Conservation (phyloP, 1,139 yeast genomes). For the Kurtzmaniella quercitrusa region DNA sequence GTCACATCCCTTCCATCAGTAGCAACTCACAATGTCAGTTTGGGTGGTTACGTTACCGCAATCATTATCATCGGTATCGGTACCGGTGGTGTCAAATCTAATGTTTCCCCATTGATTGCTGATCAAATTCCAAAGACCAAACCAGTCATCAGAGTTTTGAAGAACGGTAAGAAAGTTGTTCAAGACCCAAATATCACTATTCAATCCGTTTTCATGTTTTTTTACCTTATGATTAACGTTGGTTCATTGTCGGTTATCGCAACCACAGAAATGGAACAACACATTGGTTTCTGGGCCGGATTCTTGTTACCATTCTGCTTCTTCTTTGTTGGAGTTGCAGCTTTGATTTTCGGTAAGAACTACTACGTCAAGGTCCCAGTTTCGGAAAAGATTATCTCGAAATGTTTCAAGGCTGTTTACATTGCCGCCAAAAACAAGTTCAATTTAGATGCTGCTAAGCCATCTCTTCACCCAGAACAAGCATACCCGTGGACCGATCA, state of each 20-base stretch:
- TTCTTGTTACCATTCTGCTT: slow-evolving; percentile 60
- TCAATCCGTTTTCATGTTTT: slow-evolving; percentile 41
- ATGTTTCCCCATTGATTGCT: slow-evolving; percentile 74
- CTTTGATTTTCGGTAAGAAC: slow-evolving; percentile 54
- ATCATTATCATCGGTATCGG: slow-evolving; percentile 72
- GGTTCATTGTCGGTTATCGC: slow-evolving; percentile 41
- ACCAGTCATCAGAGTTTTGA: slow-evolving; percentile 31
- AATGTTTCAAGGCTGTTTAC: slow-evolving; percentile 47
- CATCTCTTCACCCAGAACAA: slow-evolving; percentile 41
- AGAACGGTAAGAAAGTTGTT: slow-evolving; percentile 35
- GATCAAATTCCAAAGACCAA: slow-evolving; percentile 57
- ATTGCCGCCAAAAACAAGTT: slow-evolving; percentile 48
- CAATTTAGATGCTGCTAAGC: slow-evolving; percentile 52
- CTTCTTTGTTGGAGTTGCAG: slow-evolving; percentile 56
- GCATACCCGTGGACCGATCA: slow-evolving; percentile 54
- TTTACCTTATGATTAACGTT: slow-evolving; percentile 40
- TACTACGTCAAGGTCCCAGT: slow-evolving; percentile 59
- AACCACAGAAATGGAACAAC: slow-evolving; percentile 36
- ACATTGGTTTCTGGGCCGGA: slow-evolving; percentile 43
- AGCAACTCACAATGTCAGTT: slow-evolving; percentile 41
- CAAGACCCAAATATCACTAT: slow-evolving; percentile 40
- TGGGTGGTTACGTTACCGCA: slow-evolving; percentile 55
- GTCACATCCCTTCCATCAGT: slow-evolving; percentile 69
- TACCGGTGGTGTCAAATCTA: slow-evolving; percentile 80
- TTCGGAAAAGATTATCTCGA: slow-evolving; percentile 57